Percentiles rank a stretch among this genome's conserved stretches.
phyloP scores from a whole-genome alignment of 1,284 basidiomycete genomes.

The Rhodotorula sp. region DNA sequence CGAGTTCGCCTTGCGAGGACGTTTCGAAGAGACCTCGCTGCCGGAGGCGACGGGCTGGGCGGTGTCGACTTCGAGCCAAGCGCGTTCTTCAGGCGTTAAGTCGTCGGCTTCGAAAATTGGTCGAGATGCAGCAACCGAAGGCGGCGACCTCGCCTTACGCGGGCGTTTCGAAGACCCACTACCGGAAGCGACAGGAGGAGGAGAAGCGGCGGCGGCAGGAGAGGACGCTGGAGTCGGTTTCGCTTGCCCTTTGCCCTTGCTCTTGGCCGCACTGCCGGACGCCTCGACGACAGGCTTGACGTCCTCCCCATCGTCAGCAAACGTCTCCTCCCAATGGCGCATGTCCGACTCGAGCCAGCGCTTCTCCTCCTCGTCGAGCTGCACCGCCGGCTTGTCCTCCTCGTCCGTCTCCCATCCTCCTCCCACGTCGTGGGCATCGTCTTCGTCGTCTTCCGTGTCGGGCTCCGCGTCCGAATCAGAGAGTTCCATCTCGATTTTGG shows the following conservation, averaged over 20 bases:
- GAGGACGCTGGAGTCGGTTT: too few relatives aligned
- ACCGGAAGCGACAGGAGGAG: background rate
- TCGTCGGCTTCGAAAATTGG: background rate
- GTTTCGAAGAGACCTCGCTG: background rate
- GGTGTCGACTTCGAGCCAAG: slow-evolving; percentile 2
- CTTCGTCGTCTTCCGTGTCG: slow-evolving; percentile 8
- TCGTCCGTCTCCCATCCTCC: slow-evolving; percentile 19
- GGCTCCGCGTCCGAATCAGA: background rate
- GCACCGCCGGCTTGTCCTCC: slow-evolving; percentile 22
- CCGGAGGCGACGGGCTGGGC: background rate
- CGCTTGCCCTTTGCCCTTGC: background rate
- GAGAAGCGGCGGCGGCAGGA: too few relatives aligned
- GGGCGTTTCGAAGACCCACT: background rate
- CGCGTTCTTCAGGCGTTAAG: slow-evolving; percentile 15
- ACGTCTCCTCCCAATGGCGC: slow-evolving; percentile 11
- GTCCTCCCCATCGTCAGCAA: slow-evolving; percentile 1
- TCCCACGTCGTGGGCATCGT: slow-evolving; percentile 1
- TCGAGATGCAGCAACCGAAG: background rate
- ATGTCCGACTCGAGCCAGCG: slow-evolving; percentile 25
- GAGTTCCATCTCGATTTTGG: background rate
- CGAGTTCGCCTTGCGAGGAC: background rate
- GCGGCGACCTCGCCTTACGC: slow-evolving; percentile 1
- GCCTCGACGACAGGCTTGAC: background rate
- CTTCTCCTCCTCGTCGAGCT: slow-evolving; percentile 20
- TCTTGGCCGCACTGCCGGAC: too few relatives aligned